Percentiles rank a stretch among this genome's conserved stretches.
Evolutionary conservation across 495 filamentous ascomycete genomes (phyloP).

Genomic region (Talaromyces trachyspermus): DNA sequence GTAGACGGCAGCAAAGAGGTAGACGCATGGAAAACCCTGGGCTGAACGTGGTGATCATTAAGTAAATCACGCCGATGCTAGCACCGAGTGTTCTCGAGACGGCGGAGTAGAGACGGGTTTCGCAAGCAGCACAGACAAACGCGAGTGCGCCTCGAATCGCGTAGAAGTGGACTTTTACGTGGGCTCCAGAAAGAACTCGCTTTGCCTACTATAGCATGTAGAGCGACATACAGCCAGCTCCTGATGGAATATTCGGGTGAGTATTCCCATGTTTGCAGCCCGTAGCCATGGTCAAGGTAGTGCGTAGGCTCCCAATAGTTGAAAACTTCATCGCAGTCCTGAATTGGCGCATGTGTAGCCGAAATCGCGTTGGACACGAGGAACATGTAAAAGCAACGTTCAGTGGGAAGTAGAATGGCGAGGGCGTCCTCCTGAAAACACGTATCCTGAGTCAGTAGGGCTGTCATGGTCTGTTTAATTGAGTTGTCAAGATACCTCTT

Average conservation of each 20-base stretch:
- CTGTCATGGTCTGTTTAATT: neutral
- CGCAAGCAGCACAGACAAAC: conserved; percentile 66
- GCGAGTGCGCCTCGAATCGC: conserved; percentile 69
- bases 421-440: conserved; percentile 35
- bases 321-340: conserved; percentile 98
- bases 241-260: conserved; percentile 92
- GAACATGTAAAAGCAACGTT: conserved; percentile 74
- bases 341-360: conserved; percentile 82
- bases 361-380: conserved; percentile 64
- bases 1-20: conserved; percentile 84
- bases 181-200: conserved; percentile 53
- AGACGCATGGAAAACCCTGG: conserved; percentile 92
- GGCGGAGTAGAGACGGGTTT: conserved; percentile 71
- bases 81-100: conserved; percentile 68
- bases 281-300: conserved; percentile 87
- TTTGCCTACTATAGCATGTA: conserved; percentile 70
- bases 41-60: conserved; percentile 65
- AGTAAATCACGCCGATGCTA: conserved; percentile 74
- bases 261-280: conserved; percentile 98
- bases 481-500: neutral
- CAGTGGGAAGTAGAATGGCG: conserved; percentile 59
- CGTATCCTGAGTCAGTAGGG: conserved; percentile 13
- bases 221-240: conserved; percentile 87
- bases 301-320: conserved; percentile 99
- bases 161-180: conserved; percentile 74